phyloP scores from a whole-genome alignment of 75 land plant genomes.

The Cunninghamia lanceolata region DNA sequence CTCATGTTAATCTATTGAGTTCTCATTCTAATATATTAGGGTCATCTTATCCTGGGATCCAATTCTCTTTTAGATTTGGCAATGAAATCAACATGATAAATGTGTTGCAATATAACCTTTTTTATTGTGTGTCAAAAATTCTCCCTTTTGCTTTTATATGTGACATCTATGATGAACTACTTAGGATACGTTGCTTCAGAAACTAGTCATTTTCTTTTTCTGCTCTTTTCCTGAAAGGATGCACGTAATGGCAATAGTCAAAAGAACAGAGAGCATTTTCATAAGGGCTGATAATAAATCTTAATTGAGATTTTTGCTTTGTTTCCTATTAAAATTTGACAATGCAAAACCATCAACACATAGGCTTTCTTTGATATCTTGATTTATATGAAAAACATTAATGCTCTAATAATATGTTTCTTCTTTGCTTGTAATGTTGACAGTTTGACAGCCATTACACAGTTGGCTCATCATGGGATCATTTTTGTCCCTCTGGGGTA shows the following conservation, averaged over 20 bases:
- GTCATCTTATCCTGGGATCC: too few species aligned
- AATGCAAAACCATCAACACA: neutral
- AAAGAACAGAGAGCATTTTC: neutral
- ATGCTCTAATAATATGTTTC: neutral
- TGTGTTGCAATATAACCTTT: neutral
- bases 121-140: neutral
- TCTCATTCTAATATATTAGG: too few species aligned
- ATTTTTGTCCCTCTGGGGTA: conserved; percentile 71
- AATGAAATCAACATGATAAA: neutral
- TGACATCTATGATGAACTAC: neutral
- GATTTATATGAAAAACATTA: neutral
- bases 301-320: neutral
- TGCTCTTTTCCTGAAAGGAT: neutral
- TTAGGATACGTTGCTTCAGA: neutral
- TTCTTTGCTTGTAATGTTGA: conserved; percentile 12
- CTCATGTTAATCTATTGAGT: too few species aligned
- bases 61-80: neutral
- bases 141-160: neutral
- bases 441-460: conserved; percentile 71
- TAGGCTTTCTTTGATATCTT: neutral
- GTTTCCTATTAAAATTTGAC: neutral
- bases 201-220: neutral
- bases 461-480: conserved; percentile 73
- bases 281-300: neutral
- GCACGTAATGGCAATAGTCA: neutral